Percentiles rank a stretch among this genome's conserved stretches.
Conservation (phyloP, 179 eudicot species). For the Corrigiola litoralis region DNA sequence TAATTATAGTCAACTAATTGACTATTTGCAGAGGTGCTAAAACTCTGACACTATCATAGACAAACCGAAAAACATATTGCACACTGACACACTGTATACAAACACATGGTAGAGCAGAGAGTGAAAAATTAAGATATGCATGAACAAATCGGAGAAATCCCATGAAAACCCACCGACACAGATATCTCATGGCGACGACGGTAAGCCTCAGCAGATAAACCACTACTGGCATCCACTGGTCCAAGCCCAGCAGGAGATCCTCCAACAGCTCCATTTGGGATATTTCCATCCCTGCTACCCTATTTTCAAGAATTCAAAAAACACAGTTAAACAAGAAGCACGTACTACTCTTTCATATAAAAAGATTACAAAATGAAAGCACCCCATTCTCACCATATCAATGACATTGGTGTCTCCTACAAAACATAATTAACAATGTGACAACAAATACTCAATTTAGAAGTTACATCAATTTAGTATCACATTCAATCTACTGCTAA, state of each 20-base stretch:
- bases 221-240: constrained; percentile 34
- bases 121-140: neutral
- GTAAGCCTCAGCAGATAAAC: constrained; percentile 65
- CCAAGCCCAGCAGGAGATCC: constrained; percentile 32
- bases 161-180: constrained; percentile 54
- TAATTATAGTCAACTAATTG: too few species aligned
- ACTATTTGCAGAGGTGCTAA: too few species aligned
- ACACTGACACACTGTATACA: neutral
- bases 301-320: constrained; percentile 12
- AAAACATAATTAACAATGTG: too few species aligned
- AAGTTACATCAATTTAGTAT: too few species aligned
- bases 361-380: neutral
- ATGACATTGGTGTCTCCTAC: too few species aligned
- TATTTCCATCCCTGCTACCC: constrained; percentile 41
- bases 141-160: neutral
- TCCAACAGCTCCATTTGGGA: constrained; percentile 36
- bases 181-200: constrained; percentile 77
- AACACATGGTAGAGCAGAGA: neutral
- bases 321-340: neutral
- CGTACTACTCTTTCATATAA: neutral
- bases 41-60: too few species aligned
- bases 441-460: too few species aligned
- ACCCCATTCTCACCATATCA: neutral
- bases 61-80: neutral
- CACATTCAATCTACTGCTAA: too few species aligned